Base-by-base conservation (phyloP, 768 basidiomycete genomes). In the Suillus lakei region DNA sequence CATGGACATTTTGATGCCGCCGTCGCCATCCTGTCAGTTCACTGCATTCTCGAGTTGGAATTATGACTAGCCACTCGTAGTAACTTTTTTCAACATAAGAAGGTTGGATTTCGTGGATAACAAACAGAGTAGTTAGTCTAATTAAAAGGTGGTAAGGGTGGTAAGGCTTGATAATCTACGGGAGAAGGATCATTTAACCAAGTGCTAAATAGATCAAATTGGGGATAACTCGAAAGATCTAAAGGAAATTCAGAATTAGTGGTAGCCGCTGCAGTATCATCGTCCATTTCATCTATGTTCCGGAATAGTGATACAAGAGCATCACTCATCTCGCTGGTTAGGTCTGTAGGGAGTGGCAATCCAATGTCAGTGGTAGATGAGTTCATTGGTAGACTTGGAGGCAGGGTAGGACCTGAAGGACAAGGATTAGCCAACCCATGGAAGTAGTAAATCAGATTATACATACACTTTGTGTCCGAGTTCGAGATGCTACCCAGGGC, bases 1-100 rank as follows among this genome's bases (percentile, higher is more conserved):
- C 66, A 74, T 82, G 69, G 86, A 88, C 66, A 81, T 76, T 18
- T 67, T 68, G 6, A 77, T 76, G 43, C 76, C 36, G 9, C 36
- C 36, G 36, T n/a, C n/a, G n/a, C n/a, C n/a, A n/a, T n/a, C n/a
- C n/a, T n/a, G n/a, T 36, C 36, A 36, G 34, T 36, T 36, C 34
- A 36, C 34, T n/a, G n/a, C n/a, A n/a, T n/a, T 36, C 34, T 36
- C 36, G 9, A 36, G 36, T 36, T 36, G 36, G 2, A 36, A 36
- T n/a, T n/a, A n/a, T n/a, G n/a, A n/a, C n/a, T n/a, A n/a, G n/a
- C n/a, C n/a, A 36, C 36, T 36, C 12, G 36, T 10, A 36, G 36
- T 36, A 10, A 10, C 7, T 38, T 38, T 38, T 38, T 38, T 38
- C 36, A 38, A 38, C 36, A 38, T 38, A 38, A 21, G 21, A 43